Base-by-base conservation (phyloP, 2,329 filamentous ascomycete species). In the Apiospora arundinis region DNA sequence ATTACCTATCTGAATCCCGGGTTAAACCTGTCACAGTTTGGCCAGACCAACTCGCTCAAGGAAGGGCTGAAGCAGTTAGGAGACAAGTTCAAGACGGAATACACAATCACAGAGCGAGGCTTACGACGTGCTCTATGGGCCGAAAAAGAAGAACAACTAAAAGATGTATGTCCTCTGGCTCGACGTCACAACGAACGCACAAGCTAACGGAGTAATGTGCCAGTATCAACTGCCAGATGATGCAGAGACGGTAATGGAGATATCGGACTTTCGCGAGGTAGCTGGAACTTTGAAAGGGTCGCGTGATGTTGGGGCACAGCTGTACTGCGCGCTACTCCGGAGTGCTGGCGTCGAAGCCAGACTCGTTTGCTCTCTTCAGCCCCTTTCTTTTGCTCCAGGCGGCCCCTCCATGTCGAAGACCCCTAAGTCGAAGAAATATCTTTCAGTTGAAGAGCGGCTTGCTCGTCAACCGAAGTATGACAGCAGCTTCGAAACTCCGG, bases 291-390 rank as follows among this genome's bases (percentile, higher is more conserved):
- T 97, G 23, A 85, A 91, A 74, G 97, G 95, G 0, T 98, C 95
- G 11, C 90, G 95, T 74, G 96, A 99, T 80, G 87, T 97, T 12
- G 96, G 95, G 0, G 93, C 94, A 1, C 95, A 98, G 79, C 81
- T 99, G 0, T 97, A 97, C 77, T 98, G 96, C 80, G 93, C 95
- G 2, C 82, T 98, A 44, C 86, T 99, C 4, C 91, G 96, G 23
- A 89, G 91, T n/a, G 90, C 88, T n/a, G 95, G 94, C 2, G 90
- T 98, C 8, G 90, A 94, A 74, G 87, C 93, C 6, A 89, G 96
- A 16, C 86, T 99, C 5, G 93, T 98, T 0, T 98, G 95, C 80
- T 99, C 96, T 5, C 83, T 99, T 4, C 96, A 99, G 75, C 90
- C 92, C 1, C 85, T 99, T 0, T 87, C 93, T 0, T 95, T 95